Evolutionary conservation across 2,329 filamentous ascomycete genomes (phyloP).

Genomic region (Alternaria sp.): DNA sequence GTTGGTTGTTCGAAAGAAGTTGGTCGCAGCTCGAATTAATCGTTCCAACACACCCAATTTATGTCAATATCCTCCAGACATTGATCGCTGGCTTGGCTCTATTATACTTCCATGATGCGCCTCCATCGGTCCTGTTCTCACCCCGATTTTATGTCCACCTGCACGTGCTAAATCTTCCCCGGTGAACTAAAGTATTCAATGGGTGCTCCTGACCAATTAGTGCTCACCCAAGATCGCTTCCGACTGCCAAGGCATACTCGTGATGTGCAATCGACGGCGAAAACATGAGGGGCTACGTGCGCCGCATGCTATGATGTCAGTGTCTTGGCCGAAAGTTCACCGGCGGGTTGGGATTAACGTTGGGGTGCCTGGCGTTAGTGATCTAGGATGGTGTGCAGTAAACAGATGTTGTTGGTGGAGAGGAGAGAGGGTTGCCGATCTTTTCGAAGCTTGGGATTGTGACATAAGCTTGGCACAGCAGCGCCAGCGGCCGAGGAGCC

Average conservation of each 20-base stretch:
- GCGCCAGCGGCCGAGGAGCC: neutral
- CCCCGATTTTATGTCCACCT: constrained; percentile 10
- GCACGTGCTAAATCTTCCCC: constrained; percentile 8
- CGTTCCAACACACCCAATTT: neutral
- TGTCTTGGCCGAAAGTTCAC: constrained; percentile 10
- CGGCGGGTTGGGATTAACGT: constrained; percentile 5
- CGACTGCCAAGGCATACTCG: constrained; percentile 8
- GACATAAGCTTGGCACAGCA: constrained; percentile 9
- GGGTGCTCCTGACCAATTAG: constrained; percentile 14
- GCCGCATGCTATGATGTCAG: constrained; percentile 19
- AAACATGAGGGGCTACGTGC: constrained; percentile 15
- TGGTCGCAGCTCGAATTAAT: neutral
- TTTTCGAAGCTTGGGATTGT: neutral
- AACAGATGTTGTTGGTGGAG: constrained; percentile 19
- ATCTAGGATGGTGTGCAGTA: constrained; percentile 15
- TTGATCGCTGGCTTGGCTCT: neutral
- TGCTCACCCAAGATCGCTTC: neutral
- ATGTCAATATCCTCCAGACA: neutral
- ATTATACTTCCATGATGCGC: constrained; percentile 10
- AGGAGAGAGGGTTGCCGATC: constrained; percentile 12
- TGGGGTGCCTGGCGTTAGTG: constrained; percentile 17
- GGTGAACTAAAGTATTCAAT: constrained; percentile 2
- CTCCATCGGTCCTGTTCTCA: constrained; percentile 9
- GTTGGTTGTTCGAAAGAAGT: neutral
- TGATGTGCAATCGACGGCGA: constrained; percentile 11